Evolutionary conservation across 73 alveolate genomes (phyloP).

Genomic region (Tetrahymena borealis): DNA sequence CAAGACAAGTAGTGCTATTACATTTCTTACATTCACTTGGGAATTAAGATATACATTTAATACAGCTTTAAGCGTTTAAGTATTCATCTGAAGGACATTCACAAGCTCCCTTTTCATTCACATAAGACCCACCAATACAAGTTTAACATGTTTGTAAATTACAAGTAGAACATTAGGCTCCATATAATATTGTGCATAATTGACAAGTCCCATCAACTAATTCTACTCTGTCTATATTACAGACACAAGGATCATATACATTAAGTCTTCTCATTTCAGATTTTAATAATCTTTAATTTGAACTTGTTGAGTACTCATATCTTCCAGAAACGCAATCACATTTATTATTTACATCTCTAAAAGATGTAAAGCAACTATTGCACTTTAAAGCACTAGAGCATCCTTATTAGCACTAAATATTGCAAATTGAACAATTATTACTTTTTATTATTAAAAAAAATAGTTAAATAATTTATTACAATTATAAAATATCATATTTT

Average conservation of each 20-base stretch:
- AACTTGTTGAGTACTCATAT: neutral
- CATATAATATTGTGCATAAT: neutral
- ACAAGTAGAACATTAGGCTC: neutral
- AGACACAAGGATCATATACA: neutral
- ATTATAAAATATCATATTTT: too few species aligned
- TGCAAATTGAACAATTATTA: too few species aligned
- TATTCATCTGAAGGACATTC: neutral
- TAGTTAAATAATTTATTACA: too few species aligned
- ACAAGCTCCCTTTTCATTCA: neutral
- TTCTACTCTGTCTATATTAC: neutral
- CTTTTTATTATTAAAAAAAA: too few species aligned
- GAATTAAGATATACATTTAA: neutral
- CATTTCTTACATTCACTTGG: neutral
- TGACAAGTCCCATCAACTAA: neutral
- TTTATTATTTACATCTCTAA: neutral
- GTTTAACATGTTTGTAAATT: neutral
- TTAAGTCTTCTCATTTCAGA: too few species aligned
- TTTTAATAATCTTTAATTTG: neutral
- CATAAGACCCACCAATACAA: neutral
- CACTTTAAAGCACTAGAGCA: too few species aligned
- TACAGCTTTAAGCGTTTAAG: neutral
- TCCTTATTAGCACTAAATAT: too few species aligned
- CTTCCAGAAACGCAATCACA: neutral
- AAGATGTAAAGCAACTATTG: too few species aligned
- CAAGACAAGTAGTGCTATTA: neutral